A percentile compares a stretch with the other conserved stretches of the same genome.
These are phyloP conservation scores for Aspergillus incahuasiensis DNA, from an alignment of 495 filamentous ascomycete species.

Conservation along the genomic window DNA sequence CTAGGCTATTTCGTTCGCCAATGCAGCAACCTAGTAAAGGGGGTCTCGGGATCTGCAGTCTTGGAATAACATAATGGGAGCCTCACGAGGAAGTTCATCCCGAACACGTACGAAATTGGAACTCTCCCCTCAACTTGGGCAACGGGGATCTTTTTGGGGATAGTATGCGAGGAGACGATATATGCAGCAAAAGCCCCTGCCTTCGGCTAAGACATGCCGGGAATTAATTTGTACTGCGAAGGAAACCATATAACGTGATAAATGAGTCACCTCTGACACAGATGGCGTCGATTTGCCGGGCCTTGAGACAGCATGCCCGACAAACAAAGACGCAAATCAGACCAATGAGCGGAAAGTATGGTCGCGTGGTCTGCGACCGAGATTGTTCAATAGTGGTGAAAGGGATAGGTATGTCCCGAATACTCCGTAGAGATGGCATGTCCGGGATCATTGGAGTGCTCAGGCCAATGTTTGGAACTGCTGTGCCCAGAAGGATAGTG, in stretches of 20 bases:
- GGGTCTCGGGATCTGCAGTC: not conserved
- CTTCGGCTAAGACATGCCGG: not conserved
- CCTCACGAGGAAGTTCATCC: not conserved
- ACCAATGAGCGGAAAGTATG: not conserved
- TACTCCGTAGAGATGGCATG: not conserved
- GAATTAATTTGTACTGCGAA: not conserved
- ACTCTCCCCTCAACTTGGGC: not conserved
- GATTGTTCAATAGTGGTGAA: not conserved
- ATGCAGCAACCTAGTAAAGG: not conserved
- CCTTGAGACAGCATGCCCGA: not conserved
- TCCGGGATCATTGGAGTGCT: not conserved
- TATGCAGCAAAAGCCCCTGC: not conserved
- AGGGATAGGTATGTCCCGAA: not conserved
- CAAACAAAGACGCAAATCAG: not conserved
- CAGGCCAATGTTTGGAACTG: not conserved
- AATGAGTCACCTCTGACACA: not conserved
- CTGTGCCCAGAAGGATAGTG: too few species aligned
- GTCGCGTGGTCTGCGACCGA: not conserved
- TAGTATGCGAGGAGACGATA: not conserved
- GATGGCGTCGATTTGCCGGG: not conserved
- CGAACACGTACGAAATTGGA: too few species aligned
- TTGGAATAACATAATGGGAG: conserved; percentile 6
- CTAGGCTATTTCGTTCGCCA: not conserved
- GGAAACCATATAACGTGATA: conserved; percentile 2
- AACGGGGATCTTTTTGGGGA: not conserved